Conservation (phyloP, 352 stramenopile species). For the Phytophthora sp. region DNA sequence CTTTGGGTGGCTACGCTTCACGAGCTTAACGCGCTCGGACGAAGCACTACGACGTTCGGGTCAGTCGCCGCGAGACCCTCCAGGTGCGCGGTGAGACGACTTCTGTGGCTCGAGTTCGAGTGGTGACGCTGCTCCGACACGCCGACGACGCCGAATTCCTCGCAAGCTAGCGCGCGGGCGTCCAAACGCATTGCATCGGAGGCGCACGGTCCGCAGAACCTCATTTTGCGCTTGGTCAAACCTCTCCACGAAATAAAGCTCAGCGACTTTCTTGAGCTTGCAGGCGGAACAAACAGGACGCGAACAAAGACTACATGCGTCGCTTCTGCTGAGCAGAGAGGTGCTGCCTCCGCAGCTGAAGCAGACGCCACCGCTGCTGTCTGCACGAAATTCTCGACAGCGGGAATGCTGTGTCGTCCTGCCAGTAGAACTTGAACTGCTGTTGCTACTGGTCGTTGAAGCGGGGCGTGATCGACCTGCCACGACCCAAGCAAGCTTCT, state of each 20-base stretch:
- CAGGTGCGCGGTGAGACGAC: conserved; percentile 15
- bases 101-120: neutral
- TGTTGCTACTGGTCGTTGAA: conserved; percentile 12
- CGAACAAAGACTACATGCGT: conserved; percentile 25
- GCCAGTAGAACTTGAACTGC: conserved; percentile 16
- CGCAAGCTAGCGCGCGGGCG: conserved; percentile 15
- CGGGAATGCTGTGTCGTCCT: neutral
- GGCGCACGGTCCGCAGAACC: conserved; percentile 22
- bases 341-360: conserved; percentile 16
- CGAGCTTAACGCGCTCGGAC: conserved; percentile 19
- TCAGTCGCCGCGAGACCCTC: conserved; percentile 14
- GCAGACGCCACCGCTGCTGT: conserved; percentile 14
- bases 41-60: conserved; percentile 26
- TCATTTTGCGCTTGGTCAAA: conserved; percentile 20
- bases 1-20: conserved; percentile 12
- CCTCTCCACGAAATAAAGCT: conserved; percentile 19
- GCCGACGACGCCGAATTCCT: conserved; percentile 16
- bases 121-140: neutral
- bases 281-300: conserved; percentile 29
- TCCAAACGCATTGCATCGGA: conserved; percentile 10
- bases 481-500: conserved; percentile 55
- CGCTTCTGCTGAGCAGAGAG: conserved; percentile 21
- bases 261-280: conserved; percentile 27
- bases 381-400: neutral
- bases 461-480: conserved; percentile 12